phyloP scores from a whole-genome alignment of 768 basidiomycete genomes.

The Termitomyces sp. region DNA sequence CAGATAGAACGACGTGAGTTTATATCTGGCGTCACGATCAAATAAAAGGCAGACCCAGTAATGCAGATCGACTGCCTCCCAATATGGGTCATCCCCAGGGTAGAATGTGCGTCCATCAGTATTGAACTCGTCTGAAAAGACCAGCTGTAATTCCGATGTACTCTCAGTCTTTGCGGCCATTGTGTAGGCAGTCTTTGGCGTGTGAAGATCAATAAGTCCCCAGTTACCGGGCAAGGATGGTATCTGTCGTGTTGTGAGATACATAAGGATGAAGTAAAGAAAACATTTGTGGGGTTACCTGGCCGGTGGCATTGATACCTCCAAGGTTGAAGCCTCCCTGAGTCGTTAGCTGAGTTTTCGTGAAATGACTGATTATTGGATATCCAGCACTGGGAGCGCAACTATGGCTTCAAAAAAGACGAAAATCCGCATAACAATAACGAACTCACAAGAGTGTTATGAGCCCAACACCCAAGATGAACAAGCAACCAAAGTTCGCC shows the following conservation, averaged over 20 bases:
- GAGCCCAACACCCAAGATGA: slow-evolving; percentile 38
- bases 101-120: slow-evolving; percentile 68
- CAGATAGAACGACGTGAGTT: slow-evolving; percentile 18
- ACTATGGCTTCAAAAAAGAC: neutral
- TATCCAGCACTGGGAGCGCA: slow-evolving; percentile 26
- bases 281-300: slow-evolving; percentile 27
- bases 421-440: neutral
- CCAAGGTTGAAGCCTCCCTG: slow-evolving; percentile 32
- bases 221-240: slow-evolving; percentile 51
- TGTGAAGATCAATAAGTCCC: slow-evolving; percentile 51
- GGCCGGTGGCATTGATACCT: slow-evolving; percentile 62
- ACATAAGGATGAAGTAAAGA: neutral
- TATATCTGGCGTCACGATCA: neutral
- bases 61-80: slow-evolving; percentile 75
- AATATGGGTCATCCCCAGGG: slow-evolving; percentile 80
- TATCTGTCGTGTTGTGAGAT: slow-evolving; percentile 30
- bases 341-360: slow-evolving; percentile 15
- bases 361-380: slow-evolving; percentile 29
- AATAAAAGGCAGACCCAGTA: slow-evolving; percentile 51
- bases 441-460: slow-evolving; percentile 59
- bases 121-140: slow-evolving; percentile 81
- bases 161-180: slow-evolving; percentile 55
- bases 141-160: slow-evolving; percentile 39
- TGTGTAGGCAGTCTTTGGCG: slow-evolving; percentile 47
- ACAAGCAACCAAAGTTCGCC: slow-evolving; percentile 56